Percentiles rank a stretch among this genome's conserved stretches.
These are phyloP conservation scores for Annulohypoxylon maeteangense DNA, from an alignment of 495 filamentous ascomycete species.

Conservation along the genomic window DNA sequence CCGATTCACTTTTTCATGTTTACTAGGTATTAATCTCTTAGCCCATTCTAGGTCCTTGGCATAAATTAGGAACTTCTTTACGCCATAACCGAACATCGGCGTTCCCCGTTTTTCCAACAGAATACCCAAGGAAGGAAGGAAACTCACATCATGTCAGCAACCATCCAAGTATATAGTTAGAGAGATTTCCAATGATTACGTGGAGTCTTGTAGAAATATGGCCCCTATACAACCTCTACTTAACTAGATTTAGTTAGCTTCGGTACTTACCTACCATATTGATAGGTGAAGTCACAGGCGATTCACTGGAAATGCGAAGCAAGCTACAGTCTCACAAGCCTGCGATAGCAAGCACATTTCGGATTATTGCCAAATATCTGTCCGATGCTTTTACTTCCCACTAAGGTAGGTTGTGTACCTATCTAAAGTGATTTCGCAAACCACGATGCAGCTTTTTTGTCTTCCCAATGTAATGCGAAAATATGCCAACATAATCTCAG, in stretches of 20 bases:
- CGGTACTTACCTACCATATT: neutral
- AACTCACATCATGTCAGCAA: neutral
- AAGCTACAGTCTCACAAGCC: neutral
- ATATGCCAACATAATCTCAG: conserved; percentile 16
- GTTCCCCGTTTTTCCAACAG: neutral
- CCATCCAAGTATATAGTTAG: neutral
- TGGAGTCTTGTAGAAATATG: neutral
- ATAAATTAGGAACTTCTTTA: conserved; percentile 9
- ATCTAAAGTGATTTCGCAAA: conserved; percentile 7
- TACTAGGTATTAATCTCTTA: neutral
- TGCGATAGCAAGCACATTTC: neutral
- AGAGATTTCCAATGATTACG: conserved; percentile 19
- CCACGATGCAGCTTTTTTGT: conserved; percentile 22
- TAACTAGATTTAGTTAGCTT: neutral
- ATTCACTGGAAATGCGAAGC: neutral
- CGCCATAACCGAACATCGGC: conserved; percentile 16
- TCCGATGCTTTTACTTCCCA: conserved; percentile 12
- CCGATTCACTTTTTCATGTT: neutral
- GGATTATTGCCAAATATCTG: neutral
- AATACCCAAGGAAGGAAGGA: neutral
- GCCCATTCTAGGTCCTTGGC: conserved; percentile 16
- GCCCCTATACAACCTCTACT: neutral
- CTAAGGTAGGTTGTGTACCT: conserved; percentile 2
- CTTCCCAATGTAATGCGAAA: conserved; percentile 35
- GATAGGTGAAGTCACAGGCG: neutral